Conservation (phyloP, 2,329 filamentous ascomycete species). For the Clarireedia hainanense region DNA sequence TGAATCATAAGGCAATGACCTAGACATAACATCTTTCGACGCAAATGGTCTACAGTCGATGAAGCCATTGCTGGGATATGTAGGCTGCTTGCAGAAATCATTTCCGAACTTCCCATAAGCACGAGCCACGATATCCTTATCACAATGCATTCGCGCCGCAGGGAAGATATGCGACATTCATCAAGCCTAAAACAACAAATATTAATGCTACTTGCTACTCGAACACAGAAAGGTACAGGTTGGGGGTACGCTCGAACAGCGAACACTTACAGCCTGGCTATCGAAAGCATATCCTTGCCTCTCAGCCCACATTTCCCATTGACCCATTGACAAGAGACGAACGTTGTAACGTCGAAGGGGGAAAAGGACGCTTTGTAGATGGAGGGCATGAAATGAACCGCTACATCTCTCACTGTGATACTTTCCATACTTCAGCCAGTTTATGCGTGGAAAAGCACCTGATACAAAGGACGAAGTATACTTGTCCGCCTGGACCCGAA, state of each 20-base stretch:
- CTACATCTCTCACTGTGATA: slow-evolving; percentile 4
- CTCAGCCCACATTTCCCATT: no score
- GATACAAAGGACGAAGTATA: not conserved
- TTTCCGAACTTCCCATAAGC: slow-evolving; percentile 8
- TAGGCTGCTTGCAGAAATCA: slow-evolving; percentile 9
- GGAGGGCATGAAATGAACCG: not conserved
- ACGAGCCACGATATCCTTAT: slow-evolving; percentile 8
- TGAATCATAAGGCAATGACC: no score
- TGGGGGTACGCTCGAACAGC: not conserved
- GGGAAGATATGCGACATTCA: slow-evolving; percentile 3
- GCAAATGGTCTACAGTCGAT: no score
- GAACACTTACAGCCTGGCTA: not conserved
- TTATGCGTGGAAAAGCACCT: slow-evolving; percentile 3
- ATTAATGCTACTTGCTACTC: not conserved
- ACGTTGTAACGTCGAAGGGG: not conserved
- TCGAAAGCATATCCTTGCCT: not conserved
- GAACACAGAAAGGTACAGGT: not conserved
- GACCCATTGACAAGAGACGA: no score
- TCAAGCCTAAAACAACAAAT: not conserved
- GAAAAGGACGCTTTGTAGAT: not conserved
- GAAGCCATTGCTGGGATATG: not conserved
- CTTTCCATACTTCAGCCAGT: slow-evolving; percentile 1
- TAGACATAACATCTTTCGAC: no score
- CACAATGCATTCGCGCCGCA: slow-evolving; percentile 5
- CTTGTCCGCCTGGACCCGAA: slow-evolving; percentile 5